A percentile compares a stretch with the other conserved stretches of the same genome.
phyloP scores from a whole-genome alignment of 192 early-diverging fungal genomes.

The Podochytrium sp. region DNA sequence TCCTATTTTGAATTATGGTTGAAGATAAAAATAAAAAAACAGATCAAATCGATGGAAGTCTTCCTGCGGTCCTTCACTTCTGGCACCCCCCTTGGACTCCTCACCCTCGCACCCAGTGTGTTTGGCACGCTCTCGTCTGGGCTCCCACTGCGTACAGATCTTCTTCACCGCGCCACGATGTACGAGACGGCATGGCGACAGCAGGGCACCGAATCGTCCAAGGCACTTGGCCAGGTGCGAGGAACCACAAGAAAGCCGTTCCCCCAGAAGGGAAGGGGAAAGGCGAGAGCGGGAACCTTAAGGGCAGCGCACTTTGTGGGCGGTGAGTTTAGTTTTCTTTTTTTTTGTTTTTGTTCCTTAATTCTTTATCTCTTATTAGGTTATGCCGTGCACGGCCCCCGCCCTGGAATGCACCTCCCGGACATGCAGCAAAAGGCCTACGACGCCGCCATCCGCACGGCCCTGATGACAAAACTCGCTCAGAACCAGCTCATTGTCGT shows the following conservation, averaged over 20 bases:
- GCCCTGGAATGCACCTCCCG: constrained; percentile 79
- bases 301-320: constrained; percentile 88
- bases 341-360: not conserved
- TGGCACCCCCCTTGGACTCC: constrained; percentile 4
- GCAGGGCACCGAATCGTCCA: constrained; percentile 85
- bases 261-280: constrained; percentile 93
- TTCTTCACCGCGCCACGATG: constrained; percentile 81
- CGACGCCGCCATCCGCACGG: constrained; percentile 78
- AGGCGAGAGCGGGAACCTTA: constrained; percentile 82
- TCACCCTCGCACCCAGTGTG: not conserved
- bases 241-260: constrained; percentile 81
- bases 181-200: constrained; percentile 83
- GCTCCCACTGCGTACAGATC: constrained; percentile 73
- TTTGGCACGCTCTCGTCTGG: constrained; percentile 36
- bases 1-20: too few species aligned
- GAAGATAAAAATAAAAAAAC: constrained; percentile 4
- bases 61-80: constrained; percentile 12
- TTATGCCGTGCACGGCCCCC: constrained; percentile 79
- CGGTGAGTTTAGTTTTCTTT: constrained; percentile 50
- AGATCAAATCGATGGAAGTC: not conserved
- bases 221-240: constrained; percentile 79
- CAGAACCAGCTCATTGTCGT: constrained; percentile 85
- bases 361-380: constrained; percentile 30
- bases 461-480: constrained; percentile 84
- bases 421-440: constrained; percentile 89